These are phyloP conservation scores for Tetramitus jugosus DNA, from an alignment of 208 protist species.

Conservation along the genomic window DNA sequence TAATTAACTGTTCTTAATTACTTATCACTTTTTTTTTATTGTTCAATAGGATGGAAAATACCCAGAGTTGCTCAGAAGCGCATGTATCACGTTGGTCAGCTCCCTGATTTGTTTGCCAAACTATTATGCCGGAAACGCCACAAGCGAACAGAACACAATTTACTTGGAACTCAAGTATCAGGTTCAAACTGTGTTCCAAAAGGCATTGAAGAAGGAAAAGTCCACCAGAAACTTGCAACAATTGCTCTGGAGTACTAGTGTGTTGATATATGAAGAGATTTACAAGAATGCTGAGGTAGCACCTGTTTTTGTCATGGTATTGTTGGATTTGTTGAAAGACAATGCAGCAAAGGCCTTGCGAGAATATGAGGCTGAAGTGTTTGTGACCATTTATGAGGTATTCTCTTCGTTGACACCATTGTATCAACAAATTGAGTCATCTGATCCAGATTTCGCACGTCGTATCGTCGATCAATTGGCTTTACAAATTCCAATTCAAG, in stretches of 20 bases:
- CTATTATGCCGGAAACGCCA: not conserved
- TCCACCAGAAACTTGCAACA: not conserved
- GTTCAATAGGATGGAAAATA: not conserved
- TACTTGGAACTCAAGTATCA: not conserved
- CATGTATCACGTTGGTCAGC: not conserved
- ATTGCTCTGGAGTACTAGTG: not conserved
- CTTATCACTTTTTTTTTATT: no score
- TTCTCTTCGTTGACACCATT: not conserved
- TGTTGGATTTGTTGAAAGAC: not conserved
- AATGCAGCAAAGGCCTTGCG: not conserved
- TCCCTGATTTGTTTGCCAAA: conserved; percentile 12
- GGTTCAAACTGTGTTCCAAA: not conserved
- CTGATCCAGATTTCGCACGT: not conserved
- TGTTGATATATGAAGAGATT: conserved; percentile 17
- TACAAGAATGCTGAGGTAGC: not conserved
- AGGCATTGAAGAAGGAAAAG: not conserved
- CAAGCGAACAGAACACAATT: not conserved
- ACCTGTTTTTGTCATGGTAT: not conserved
- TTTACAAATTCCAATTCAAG: conserved; percentile 1
- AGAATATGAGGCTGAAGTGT: conserved; percentile 10
- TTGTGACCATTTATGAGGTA: conserved; percentile 11
- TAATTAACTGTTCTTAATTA: no score
- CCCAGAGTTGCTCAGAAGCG: not conserved
- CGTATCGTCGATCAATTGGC: not conserved
- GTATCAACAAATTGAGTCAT: not conserved